Conservation (phyloP, 176 grass and related monocot genomes). For the Themeda triandra region DNA sequence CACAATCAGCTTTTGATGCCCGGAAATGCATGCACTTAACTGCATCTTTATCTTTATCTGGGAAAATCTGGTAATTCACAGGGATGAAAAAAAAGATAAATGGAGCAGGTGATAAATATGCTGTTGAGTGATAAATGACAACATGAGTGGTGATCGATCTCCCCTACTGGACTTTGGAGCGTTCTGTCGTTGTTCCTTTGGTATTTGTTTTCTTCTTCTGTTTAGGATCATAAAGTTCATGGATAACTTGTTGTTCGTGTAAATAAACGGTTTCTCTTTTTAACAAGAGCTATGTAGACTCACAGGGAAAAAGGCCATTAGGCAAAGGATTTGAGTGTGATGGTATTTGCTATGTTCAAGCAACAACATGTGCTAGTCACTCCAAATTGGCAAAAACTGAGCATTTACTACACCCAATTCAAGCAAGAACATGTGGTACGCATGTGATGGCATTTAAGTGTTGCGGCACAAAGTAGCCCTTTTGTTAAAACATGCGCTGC, state of each 20-base stretch:
- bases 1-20: slow-evolving; percentile 76
- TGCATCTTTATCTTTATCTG: slow-evolving; percentile 85
- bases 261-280: neutral
- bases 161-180: too few species aligned
- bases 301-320: neutral
- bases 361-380: too few species aligned
- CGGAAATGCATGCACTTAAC: slow-evolving; percentile 92
- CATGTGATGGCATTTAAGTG: neutral
- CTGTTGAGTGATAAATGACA: too few species aligned
- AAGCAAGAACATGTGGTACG: neutral
- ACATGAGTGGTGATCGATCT: too few species aligned
- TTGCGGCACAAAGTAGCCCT: neutral
- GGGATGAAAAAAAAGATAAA: too few species aligned
- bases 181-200: too few species aligned
- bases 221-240: neutral
- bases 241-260: neutral
- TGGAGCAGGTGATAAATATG: too few species aligned
- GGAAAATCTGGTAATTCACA: slow-evolving; percentile 71
- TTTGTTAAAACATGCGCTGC: neutral
- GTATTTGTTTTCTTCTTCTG: neutral
- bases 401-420: too few species aligned
- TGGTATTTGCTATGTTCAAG: too few species aligned
- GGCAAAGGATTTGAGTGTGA: neutral
- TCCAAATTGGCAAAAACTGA: too few species aligned
- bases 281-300: neutral